These are phyloP conservation scores for Entomortierella parvispora DNA, from an alignment of 192 early-diverging fungal genomes.

Conservation along the genomic window DNA sequence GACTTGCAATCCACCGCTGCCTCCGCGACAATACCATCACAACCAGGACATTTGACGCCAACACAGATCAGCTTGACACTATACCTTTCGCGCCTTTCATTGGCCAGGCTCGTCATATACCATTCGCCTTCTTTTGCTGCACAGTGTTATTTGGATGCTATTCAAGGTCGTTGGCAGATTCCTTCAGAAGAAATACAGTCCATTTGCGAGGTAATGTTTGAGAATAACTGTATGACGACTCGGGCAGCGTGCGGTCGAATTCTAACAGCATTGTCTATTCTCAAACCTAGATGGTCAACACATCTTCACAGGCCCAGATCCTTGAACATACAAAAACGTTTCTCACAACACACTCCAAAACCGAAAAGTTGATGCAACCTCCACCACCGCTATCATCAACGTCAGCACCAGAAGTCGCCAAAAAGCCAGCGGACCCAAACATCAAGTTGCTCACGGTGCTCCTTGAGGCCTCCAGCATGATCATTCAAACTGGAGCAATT, in stretches of 20 bases:
- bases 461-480: constrained; percentile 20
- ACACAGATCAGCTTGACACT: constrained; percentile 48
- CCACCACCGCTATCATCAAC: not conserved
- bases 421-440: constrained; percentile 41
- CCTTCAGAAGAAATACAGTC: constrained; percentile 30
- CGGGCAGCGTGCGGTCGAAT: no score
- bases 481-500: constrained; percentile 6
- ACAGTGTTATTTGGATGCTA: constrained; percentile 43
- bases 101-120: constrained; percentile 51
- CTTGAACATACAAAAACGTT: constrained; percentile 7
- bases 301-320: constrained; percentile 8
- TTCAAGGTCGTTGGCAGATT: constrained; percentile 55
- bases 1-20: constrained; percentile 13
- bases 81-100: constrained; percentile 49
- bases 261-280: not conserved
- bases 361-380: constrained; percentile 28
- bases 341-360: constrained; percentile 25
- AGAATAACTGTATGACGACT: no score
- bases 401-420: not conserved
- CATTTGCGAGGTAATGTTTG: constrained; percentile 39
- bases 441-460: constrained; percentile 27
- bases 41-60: constrained; percentile 21
- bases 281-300: constrained; percentile 19
- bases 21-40: not conserved
- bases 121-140: constrained; percentile 24